Evolutionary conservation across 352 stramenopile species (phyloP).

Genomic region (Hyaloperonospora brassicae): DNA sequence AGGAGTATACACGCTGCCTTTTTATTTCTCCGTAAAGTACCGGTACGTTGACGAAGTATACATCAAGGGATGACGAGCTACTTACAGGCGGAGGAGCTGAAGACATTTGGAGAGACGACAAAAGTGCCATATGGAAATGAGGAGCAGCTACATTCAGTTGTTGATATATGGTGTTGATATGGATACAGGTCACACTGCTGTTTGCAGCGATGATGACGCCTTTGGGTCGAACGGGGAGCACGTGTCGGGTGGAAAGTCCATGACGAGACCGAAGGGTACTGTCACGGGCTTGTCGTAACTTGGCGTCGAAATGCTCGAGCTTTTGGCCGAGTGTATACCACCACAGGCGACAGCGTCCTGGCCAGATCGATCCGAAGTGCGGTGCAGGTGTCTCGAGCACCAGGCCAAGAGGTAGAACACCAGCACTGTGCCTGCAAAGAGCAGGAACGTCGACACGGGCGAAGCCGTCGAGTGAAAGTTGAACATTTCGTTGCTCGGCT

Average conservation of each 20-base stretch:
- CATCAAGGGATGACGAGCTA: too few species aligned
- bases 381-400: slow-evolving; percentile 31
- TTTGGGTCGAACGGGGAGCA: not conserved
- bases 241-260: slow-evolving; percentile 20
- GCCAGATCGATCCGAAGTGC: slow-evolving; percentile 21
- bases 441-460: slow-evolving; percentile 23
- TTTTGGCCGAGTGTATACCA: slow-evolving; percentile 22
- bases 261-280: slow-evolving; percentile 40
- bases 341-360: slow-evolving; percentile 7
- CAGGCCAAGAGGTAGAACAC: slow-evolving; percentile 38
- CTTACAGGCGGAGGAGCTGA: too few species aligned
- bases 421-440: slow-evolving; percentile 33
- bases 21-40: too few species aligned
- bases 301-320: slow-evolving; percentile 24
- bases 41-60: too few species aligned
- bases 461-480: slow-evolving; percentile 50
- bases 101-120: too few species aligned
- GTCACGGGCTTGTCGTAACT: slow-evolving; percentile 21
- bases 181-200: too few species aligned
- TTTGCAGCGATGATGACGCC: too few species aligned
- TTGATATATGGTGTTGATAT: too few species aligned
- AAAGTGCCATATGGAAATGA: too few species aligned
- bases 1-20: too few species aligned
- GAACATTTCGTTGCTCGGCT: slow-evolving; percentile 43
- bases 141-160: too few species aligned